Evolutionary conservation across 106 monocot genomes (phyloP), one percentile per base, ranked within the genome.

Genomic region (Apostasia ramifera): DNA sequence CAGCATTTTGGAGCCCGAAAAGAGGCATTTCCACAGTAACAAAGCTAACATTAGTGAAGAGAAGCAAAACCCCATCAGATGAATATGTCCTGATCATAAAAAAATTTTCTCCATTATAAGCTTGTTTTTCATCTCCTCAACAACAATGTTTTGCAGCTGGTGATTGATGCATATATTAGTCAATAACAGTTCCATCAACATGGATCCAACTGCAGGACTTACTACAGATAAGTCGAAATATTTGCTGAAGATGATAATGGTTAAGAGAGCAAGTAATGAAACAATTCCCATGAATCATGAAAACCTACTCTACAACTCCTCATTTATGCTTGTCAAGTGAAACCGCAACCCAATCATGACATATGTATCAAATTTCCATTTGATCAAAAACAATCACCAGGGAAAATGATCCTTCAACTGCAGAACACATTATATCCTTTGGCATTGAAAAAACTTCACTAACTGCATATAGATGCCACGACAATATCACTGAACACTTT

Each of bases 301-400:
- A 73, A 72, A 66, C 70, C 64, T 79, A 82, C 70, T 66, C 64
- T 74, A 78, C 68, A 63, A 83, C 69, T 68, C 63, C 51, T 54
- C 63, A 57, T 40, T 74, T 59, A 71, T 64, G 53, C 59, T 67
- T 50, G 45, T 12, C 67, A 43, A 75, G 68, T 48, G 50, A 74
- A 85, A 49, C 61, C 72, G 13, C 59, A 72, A 53, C 45, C 53
- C 59, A 66, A 14, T 67, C 70, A 67, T 47, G 13, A 6, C 62
- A 51, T 54, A 73, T 15, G 69, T 59, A 57, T 66, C 68, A 55
- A 40, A 74, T 55, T 47, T 13, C 55, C 71, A 71, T 66, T 55
- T 57, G 26, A 40, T 15, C 47, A 56, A 67, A 58, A 45, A 77
- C 45, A 57, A 71, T 69, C 60, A 80, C 46, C 63, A 65, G 66